Evolutionary conservation across 148 eudicot genomes (phyloP).

Genomic region (Hydrangea macrophylla): DNA sequence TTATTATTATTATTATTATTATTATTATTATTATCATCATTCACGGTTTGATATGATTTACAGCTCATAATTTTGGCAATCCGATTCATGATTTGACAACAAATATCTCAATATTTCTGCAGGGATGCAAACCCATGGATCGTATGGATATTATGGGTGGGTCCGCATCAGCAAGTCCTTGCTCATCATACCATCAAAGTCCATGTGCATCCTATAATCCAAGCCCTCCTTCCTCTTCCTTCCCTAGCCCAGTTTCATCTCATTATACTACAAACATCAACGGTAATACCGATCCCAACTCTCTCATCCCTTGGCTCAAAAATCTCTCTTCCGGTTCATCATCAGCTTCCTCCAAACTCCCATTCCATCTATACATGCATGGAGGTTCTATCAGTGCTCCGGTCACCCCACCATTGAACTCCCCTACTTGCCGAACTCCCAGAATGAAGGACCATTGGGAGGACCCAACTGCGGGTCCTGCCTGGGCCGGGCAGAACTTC

Average conservation of each 20-base stretch:
- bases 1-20: too few relatives aligned
- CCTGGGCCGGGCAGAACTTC: conserved; percentile 61
- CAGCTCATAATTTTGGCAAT: too few relatives aligned
- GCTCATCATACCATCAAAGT: conserved; percentile 85
- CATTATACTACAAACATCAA: conserved; percentile 37
- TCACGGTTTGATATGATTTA: too few relatives aligned
- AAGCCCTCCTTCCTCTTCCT: conserved; percentile 80
- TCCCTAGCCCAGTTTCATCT: conserved; percentile 73
- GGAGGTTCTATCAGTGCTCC: conserved; percentile 96
- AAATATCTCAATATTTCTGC: conserved; percentile 8
- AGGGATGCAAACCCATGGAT: conserved; percentile 88
- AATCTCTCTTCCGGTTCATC: conserved; percentile 75
- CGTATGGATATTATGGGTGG: conserved; percentile 60
- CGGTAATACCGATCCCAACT: conserved; percentile 59
- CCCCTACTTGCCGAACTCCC: conserved; percentile 82
- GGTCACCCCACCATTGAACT: conserved; percentile 91
- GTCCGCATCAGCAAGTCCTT: conserved; percentile 77
- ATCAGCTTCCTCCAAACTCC: conserved; percentile 60
- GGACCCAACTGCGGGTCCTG: conserved; percentile 44
- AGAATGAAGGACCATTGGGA: conserved; percentile 60
- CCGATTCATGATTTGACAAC: too few relatives aligned
- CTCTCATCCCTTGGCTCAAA: conserved; percentile 95
- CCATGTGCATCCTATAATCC: conserved; percentile 87
- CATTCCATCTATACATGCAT: conserved; percentile 60
- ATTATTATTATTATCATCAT: too few relatives aligned